Evolutionary conservation across 768 basidiomycete genomes (phyloP), one percentile per base, ranked within the genome.

Genomic region (Pleurotus djamor): DNA sequence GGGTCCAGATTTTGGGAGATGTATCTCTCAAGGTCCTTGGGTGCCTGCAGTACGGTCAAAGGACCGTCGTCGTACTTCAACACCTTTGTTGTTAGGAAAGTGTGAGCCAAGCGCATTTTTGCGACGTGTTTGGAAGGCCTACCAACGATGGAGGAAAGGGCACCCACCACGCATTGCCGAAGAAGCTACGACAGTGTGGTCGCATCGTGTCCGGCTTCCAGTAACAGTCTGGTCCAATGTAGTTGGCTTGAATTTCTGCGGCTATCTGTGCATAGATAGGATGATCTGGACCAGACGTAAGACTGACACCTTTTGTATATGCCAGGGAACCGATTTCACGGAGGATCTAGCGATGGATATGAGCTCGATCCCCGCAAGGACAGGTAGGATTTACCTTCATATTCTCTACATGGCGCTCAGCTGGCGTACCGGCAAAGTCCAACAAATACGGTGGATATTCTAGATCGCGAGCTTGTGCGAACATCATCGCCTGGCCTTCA

Each of bases 141-240:
- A 86, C 87, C 57, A 89, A 72, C 0, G 86, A 83, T 0, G 89
- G 88, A 0, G 91, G 91, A 65, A 93, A 92, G 3, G 90, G 89
- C 33, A 91, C 79, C 81, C 87, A 86, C 86, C 89, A 91, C 7
- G 88, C 83, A 61, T 89, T 88, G 7, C 91, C 91, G 67, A 91
- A 93, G 67, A 74, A 83, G 45, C 76, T 79, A 3, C 74, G 76
- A 57, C 81, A 76, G 0, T 75, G 72, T 0, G 74, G 69, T 4
- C 65, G 63, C 3, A 66, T 66, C 2, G 65, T 64, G 9, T 76
- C 72, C 51, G 71, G 67, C 61, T 76, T 82, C 86, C 86, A 93
- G 68, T 85, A 91, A 49, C 81, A 84, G 69, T 93, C 91, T 8
- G 91, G 90, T 0, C 91, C 91, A 36, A 85, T 69, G 63, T 79